Conservation (phyloP, 169 alveolate species). For the Babesia sp. region DNA sequence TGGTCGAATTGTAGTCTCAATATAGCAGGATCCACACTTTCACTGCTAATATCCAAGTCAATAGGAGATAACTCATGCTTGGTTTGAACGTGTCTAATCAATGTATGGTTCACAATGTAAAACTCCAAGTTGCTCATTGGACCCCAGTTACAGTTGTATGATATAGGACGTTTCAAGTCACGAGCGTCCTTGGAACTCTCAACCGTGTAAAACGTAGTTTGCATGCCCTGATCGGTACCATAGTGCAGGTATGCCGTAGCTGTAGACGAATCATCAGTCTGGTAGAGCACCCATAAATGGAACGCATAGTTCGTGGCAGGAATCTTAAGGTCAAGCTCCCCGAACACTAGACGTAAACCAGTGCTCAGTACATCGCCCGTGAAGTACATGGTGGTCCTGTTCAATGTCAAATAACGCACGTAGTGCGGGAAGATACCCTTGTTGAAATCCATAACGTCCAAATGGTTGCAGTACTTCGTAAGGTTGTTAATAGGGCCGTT, state of each 20-base stretch:
- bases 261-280: not conserved
- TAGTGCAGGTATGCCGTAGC: slow-evolving; percentile 27
- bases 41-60: slow-evolving; percentile 13
- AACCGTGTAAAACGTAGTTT: not conserved
- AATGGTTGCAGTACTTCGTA: not conserved
- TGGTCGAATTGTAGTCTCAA: slow-evolving; percentile 41
- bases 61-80: slow-evolving; percentile 36
- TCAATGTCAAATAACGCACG: slow-evolving; percentile 46
- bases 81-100: slow-evolving; percentile 6
- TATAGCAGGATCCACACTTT: not conserved
- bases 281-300: slow-evolving; percentile 58
- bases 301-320: not conserved
- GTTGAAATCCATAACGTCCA: slow-evolving; percentile 51
- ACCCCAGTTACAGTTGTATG: slow-evolving; percentile 57
- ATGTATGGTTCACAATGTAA: slow-evolving; percentile 16
- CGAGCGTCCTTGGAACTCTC: slow-evolving; percentile 1
- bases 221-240: not conserved
- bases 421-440: slow-evolving; percentile 43
- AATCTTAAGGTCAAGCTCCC: not conserved
- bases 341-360: slow-evolving; percentile 22
- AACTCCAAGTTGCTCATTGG: slow-evolving; percentile 49
- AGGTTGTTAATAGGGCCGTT: not conserved
- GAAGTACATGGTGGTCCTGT: slow-evolving; percentile 26
- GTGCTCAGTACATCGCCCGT: slow-evolving; percentile 32
- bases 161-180: slow-evolving; percentile 17